These are phyloP conservation scores for Sarcomyxa edulis DNA, from an alignment of 768 basidiomycete species.

Conservation along the genomic window DNA sequence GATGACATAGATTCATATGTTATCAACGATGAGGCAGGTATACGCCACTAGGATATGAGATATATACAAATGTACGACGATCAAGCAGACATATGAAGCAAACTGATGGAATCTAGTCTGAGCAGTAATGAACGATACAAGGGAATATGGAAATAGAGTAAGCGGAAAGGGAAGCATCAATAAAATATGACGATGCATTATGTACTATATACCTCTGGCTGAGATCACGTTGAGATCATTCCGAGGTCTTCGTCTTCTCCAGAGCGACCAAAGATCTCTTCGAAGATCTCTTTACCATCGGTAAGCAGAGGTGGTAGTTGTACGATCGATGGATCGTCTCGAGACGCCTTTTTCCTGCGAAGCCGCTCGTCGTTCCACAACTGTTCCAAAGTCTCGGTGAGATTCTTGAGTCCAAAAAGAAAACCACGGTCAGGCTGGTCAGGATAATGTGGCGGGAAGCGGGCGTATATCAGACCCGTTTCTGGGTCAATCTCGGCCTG, in stretches of 20 bases:
- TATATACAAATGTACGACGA: too few relatives aligned
- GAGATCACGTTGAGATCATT: slow-evolving; percentile 74
- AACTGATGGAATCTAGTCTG: too few relatives aligned
- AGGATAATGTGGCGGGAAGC: slow-evolving; percentile 91
- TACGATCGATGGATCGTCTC: slow-evolving; percentile 47
- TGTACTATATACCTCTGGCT: slow-evolving; percentile 6
- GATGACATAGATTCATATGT: too few relatives aligned
- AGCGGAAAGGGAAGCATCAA: too few relatives aligned
- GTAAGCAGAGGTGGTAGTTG: slow-evolving; percentile 61
- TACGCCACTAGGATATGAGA: too few relatives aligned
- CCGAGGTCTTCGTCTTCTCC: slow-evolving; percentile 61
- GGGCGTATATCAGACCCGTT: slow-evolving; percentile 81
- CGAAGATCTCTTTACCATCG: slow-evolving; percentile 78
- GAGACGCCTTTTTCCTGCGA: slow-evolving; percentile 55
- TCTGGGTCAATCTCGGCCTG: slow-evolving; percentile 76
- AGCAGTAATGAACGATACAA: too few relatives aligned
- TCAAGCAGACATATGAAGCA: too few relatives aligned
- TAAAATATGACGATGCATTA: too few relatives aligned
- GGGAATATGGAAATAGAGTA: too few relatives aligned
- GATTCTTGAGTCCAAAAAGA: slow-evolving; percentile 80
- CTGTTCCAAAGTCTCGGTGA: slow-evolving; percentile 69
- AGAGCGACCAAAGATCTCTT: slow-evolving; percentile 55
- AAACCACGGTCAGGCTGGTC: slow-evolving; percentile 92
- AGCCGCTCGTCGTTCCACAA: slow-evolving; percentile 88
- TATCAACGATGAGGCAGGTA: too few relatives aligned